Evolutionary conservation across 2,329 filamentous ascomycete species (phyloP), one percentile per base, ranked within the genome.

Genomic region (Fusarium fujikuroi): DNA sequence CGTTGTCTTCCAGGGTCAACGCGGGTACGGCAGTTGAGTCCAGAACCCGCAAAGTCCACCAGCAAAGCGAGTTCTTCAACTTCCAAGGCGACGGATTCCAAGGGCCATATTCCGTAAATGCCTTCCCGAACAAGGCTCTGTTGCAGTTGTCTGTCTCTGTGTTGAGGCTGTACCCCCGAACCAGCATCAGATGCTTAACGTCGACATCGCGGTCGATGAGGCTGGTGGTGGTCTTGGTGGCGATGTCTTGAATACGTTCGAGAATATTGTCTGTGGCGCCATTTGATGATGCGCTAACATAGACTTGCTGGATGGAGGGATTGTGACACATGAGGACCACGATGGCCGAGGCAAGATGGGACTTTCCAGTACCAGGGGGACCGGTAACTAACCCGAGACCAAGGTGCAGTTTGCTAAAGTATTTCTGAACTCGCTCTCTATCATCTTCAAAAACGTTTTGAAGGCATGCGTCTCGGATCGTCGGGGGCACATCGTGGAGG

Each of bases 41-140:
- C 4, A 69, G 6, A 4, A 32, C 53, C 1, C 67, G 60, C 12
- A 70, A 34, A 3, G 65, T 65, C 65, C 60, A 70, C 65, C 67
- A 70, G 12, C 67, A 70, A 0, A 70, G 12, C 0, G 65, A 70
- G 3, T 8, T 9, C 9, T 40, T 25, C 15, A 47, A 16, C 1
- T 18, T 19, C 67, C 67, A 70, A 1, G 52, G 46, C 2, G 53
- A 42, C 9, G 42, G 12, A 1, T 56, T 44, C 47, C 10, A 64
- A 4, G 21, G 5, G 2, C 18, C 25, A 1, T 10, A 21, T 2
- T 69, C 12, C 6, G 23, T 23, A 1, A 64, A 57, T 0, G 39
- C 5, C 1, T 5, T 11, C 7, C 10, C 18, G 1, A 5, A 2
- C 7, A 70, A 14, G 2, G n/a, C 44, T 2, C 6, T 19, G 4